A percentile compares a stretch with the other conserved stretches of the same genome.
phyloP scores from a whole-genome alignment of 129 eudicot species.

The Helianthus annuus region HanXRQr2.0-SUNRISE NC_035442.2:106613453-106613952 shows the following conservation, averaged over 20 bases:
- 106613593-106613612: background rate
- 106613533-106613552: no score
- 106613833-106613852: slow-evolving; percentile 34
- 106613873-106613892: slow-evolving; percentile 21
- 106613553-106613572: background rate
- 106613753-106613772: background rate
- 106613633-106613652: background rate
- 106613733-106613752: background rate
- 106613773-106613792: background rate
- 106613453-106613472: background rate
- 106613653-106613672: background rate
- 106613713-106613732: background rate
- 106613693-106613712: background rate
- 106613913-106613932: slow-evolving; percentile 15
- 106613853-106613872: slow-evolving; percentile 24
- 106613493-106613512: background rate
- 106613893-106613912: slow-evolving; percentile 30
- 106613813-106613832: slow-evolving; percentile 14
- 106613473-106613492: background rate
- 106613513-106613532: no score
- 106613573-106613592: background rate
- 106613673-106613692: background rate
- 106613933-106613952: slow-evolving; percentile 8
- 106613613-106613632: background rate
- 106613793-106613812: slow-evolving; percentile 32